Base-by-base conservation (phyloP, 1,139 yeast species). In the Yamadazyma diospyri region DNA sequence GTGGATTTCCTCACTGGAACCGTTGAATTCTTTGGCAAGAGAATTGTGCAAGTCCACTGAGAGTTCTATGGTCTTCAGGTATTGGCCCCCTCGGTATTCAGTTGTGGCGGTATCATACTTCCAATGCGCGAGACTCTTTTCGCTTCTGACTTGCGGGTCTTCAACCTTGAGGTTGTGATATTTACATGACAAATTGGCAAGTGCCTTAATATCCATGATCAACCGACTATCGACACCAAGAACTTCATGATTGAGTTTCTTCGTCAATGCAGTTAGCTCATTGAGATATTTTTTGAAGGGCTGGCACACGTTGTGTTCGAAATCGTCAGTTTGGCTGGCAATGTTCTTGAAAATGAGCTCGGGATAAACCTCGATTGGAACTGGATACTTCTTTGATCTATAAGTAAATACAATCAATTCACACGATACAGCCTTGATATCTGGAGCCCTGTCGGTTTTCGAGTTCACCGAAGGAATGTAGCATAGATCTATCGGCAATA, bases 331-430 rank as follows among this genome's bases (percentile, higher is more conserved):
- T n/a, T 38, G 41, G 10, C 47, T 43, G 14, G 49, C 51, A 9
- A 33, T 23, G 19, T 56, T 58, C 8, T 47, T 46, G 45, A 59
- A 68, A 27, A 66, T 56, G 61, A 67, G 54, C 23, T 65, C 72
- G 27, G 65, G 68, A 29, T 60, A 62, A 33, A 69, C 50, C 36
- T 67, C 72, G 10, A 69, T 50, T 0, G 75, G 73, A 11, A 69
- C 57, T 6, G 55, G 53, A 34, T 66, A 55, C 39, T 64, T 67
- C 16, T 53, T 56, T 1, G 73, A 64, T 27, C 64, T 44, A 11
- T 61, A 51, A 1, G 73, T 64, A 22, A 66, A 51, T 2, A 57
- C 64, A 18, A 62, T 59, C 26, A 69, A 43, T 32, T 68, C 73
- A 4, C 59, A 53, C 12, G 45, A 38, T 3, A 67, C 31, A 0